Evolutionary conservation across 495 filamentous ascomycete species (phyloP).

Genomic region (Saxophila tyrrhenica): DNA sequence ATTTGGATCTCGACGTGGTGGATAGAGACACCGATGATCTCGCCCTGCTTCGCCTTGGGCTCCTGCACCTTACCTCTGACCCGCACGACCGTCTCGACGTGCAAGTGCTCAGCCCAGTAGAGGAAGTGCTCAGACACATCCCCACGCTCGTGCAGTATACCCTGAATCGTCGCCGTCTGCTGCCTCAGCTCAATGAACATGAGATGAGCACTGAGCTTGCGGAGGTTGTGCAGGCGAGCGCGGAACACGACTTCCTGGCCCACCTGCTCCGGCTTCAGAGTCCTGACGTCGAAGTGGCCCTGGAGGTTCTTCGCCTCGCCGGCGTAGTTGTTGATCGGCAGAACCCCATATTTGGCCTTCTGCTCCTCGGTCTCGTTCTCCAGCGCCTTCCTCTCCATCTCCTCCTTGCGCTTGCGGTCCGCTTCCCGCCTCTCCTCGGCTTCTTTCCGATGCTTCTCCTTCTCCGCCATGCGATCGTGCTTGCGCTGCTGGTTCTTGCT

Average conservation of each 20-base stretch:
- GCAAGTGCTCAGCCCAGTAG: constrained; percentile 60
- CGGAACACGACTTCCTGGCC: constrained; percentile 70
- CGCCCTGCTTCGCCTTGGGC: constrained; percentile 39
- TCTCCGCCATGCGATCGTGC: constrained; percentile 26
- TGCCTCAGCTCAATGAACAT: constrained; percentile 83
- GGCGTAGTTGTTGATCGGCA: constrained; percentile 33
- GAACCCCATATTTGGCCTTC: constrained; percentile 26
- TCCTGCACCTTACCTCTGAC: constrained; percentile 32
- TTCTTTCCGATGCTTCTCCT: constrained; percentile 26
- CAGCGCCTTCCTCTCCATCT: constrained; percentile 25
- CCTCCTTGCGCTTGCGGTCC: constrained; percentile 21
- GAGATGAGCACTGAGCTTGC: constrained; percentile 83
- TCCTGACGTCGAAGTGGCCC: constrained; percentile 26
- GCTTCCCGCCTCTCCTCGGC: constrained; percentile 24
- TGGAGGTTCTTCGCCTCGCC: constrained; percentile 30
- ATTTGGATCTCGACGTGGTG: constrained; percentile 32
- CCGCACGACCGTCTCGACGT: constrained; percentile 54
- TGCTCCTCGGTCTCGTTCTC: constrained; percentile 28
- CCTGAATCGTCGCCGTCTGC: constrained; percentile 72
- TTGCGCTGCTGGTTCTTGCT: constrained; percentile 32
- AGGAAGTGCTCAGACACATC: constrained; percentile 47
- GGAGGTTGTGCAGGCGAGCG: constrained; percentile 74
- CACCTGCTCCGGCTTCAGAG: constrained; percentile 33
- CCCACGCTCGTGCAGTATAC: constrained; percentile 51
- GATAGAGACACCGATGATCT: constrained; percentile 36